These are phyloP conservation scores for Violaceomyces palustris DNA, from an alignment of 1,284 basidiomycete genomes.

Conservation along the genomic window DNA sequence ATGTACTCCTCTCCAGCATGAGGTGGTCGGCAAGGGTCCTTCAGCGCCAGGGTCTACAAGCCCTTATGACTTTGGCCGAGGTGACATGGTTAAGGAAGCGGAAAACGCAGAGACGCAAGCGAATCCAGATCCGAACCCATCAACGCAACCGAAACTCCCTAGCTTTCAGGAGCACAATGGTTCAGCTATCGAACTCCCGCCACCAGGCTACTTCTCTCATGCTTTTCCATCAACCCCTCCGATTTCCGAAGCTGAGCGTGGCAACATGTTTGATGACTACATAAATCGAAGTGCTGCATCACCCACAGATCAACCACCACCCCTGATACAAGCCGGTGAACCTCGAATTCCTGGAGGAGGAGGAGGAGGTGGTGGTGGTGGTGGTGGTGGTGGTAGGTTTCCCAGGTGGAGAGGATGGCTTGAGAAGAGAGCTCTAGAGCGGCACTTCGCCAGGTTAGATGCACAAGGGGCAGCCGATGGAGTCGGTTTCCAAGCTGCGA, in stretches of 20 bases:
- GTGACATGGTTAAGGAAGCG: too few relatives aligned
- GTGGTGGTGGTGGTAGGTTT: constrained; percentile 15
- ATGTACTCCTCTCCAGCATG: too few relatives aligned
- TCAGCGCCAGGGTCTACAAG: too few relatives aligned
- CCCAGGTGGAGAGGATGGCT: constrained; percentile 32
- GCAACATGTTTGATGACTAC: neutral
- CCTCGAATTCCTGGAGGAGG: neutral
- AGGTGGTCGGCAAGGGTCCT: too few relatives aligned
- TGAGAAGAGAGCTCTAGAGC: constrained; percentile 30
- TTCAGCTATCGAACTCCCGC: too few relatives aligned
- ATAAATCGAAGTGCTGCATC: neutral
- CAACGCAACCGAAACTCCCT: too few relatives aligned
- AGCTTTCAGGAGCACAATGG: too few relatives aligned
- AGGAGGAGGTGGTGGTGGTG: constrained; percentile 10
- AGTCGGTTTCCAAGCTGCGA: constrained; percentile 1
- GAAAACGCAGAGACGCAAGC: too few relatives aligned
- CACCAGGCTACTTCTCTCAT: constrained; percentile 18
- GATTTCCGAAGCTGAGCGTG: neutral
- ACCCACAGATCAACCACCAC: neutral
- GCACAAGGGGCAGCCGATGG: neutral
- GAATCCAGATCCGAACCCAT: too few relatives aligned
- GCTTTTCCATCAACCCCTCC: constrained; percentile 29
- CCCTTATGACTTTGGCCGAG: too few relatives aligned
- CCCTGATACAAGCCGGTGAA: neutral
- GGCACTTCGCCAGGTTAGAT: constrained; percentile 24